These are phyloP conservation scores for Ganoderma lucidum DNA, from an alignment of 1,284 basidiomycete species.

Conservation along the genomic window DNA sequence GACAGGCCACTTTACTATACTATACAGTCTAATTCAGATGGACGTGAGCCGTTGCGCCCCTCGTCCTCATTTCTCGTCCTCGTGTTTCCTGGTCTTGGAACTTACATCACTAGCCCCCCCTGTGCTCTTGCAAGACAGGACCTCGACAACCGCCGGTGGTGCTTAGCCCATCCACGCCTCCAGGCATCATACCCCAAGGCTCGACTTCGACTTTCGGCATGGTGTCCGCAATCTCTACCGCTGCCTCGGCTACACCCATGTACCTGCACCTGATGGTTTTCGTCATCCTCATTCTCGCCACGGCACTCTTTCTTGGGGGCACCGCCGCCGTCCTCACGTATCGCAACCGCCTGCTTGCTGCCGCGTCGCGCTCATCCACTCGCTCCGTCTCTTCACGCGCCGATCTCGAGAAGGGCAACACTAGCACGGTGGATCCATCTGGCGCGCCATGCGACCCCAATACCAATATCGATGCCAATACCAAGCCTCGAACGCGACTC, in stretches of 20 bases:
- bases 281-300: conserved; percentile 6
- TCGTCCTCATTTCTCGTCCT: neutral
- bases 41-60: neutral
- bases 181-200: neutral
- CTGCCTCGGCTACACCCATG: neutral
- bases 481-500: neutral
- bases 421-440: no score
- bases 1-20: neutral
- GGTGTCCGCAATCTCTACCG: neutral
- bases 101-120: neutral
- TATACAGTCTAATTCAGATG: neutral
- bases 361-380: neutral
- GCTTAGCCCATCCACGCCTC: neutral
- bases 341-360: neutral
- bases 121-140: neutral
- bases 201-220: neutral
- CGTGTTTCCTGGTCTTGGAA: neutral
- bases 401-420: conserved; percentile 4
- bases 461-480: neutral
- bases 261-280: conserved; percentile 3
- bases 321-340: neutral
- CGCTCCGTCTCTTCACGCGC: neutral
- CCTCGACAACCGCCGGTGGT: neutral
- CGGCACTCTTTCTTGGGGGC: neutral
- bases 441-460: no score